Evolutionary conservation across 495 filamentous ascomycete genomes (phyloP), one percentile per base, ranked within the genome.

Genomic region (Penicillium cataractarum): DNA sequence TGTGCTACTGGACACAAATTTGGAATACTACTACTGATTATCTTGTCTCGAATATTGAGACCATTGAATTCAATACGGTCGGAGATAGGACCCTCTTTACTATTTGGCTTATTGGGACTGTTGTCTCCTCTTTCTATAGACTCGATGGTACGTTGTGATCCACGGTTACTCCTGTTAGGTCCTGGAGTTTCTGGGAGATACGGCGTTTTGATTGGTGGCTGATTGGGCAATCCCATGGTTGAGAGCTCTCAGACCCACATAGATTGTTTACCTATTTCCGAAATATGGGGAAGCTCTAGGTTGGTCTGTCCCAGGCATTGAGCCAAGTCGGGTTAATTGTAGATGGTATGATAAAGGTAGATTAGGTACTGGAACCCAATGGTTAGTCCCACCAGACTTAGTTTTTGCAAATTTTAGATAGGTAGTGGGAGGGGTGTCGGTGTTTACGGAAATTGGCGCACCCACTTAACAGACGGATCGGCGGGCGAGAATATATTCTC

Each of bases 1-100:
- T 55, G 32, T 57, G 35, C 35, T 57, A 61, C 37, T 60, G 27
- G 33, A 53, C 58, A 53, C 31, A 32, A 52, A 52, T 50, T 50
- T 26, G 26, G 17, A 27, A n/a, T n/a, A n/a, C n/a, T n/a, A n/a
- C n/a, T 50, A 50, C 24, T 50, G 21, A 8, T 29, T 24, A 49
- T 49, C 24, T 13, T 17, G 46, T 29, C 46, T 50, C 46, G 7
- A 22, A 21, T 22, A 50, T 27, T 50, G 46, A 50, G 46, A 27
- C 12, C 24, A 17, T 29, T 26, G 12, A 24, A 50, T 29, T 50
- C 22, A 26, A 50, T 29, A 15, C 46, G 24, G 24, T 50, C 46
- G 46, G 46, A 17, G n/a, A 29, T 50, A 15, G 46, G n/a, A 27
- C 22, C 22, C 46, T 29, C 12, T 50, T 50, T 31, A 31, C 24